phyloP scores from a whole-genome alignment of 2,329 filamentous ascomycete genomes.

The Colletotrichum noveboracense region DNA sequence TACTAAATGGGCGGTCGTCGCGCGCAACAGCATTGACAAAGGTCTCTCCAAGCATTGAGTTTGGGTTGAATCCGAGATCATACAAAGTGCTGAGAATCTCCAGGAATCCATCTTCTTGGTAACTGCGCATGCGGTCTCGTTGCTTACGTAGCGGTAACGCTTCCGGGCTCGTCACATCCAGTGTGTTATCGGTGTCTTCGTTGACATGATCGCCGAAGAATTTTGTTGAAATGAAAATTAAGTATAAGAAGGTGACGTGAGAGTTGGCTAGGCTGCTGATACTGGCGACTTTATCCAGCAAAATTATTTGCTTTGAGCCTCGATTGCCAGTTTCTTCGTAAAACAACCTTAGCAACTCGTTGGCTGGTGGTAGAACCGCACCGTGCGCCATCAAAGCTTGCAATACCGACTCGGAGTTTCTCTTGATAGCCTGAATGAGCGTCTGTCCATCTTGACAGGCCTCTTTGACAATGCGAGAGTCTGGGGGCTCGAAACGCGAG shows the following conservation, averaged over 20 bases:
- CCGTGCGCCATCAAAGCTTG: neutral
- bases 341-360: neutral
- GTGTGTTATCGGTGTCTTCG: neutral
- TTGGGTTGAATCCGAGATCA: neutral
- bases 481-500: neutral
- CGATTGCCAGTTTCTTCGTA: neutral
- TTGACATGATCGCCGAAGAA: neutral
- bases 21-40: neutral
- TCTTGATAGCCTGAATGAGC: neutral
- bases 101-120: neutral
- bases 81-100: neutral
- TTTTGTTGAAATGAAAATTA: neutral
- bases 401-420: neutral
- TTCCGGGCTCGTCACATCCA: neutral
- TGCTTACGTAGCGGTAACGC: neutral
- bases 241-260: neutral
- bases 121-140: neutral
- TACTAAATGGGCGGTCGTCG: neutral
- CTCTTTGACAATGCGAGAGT: neutral
- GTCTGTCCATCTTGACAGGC: neutral
- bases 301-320: neutral
- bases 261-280: neutral
- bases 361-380: neutral
- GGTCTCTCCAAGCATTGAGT: neutral
- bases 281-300: neutral